phyloP scores from a whole-genome alignment of 1,139 yeast genomes.

The Meyerozyma smithsonii region DNA sequence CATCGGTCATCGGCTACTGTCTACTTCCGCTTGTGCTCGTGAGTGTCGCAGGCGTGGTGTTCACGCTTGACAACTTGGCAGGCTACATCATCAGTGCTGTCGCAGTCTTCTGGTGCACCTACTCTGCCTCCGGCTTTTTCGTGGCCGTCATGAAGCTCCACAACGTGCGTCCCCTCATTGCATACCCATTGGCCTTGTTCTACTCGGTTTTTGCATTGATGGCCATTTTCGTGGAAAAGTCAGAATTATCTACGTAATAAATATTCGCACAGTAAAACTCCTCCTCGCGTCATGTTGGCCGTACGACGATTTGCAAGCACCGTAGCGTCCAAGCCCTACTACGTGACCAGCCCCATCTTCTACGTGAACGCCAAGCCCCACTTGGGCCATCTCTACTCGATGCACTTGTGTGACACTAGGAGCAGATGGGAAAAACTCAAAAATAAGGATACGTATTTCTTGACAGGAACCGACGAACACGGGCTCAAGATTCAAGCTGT shows the following conservation, averaged over 20 bases:
- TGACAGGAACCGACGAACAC: conserved; percentile 97
- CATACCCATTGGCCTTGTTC: conserved; percentile 89
- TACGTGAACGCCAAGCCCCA: conserved; percentile 96
- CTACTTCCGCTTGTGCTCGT: conserved; percentile 82
- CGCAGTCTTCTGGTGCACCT: conserved; percentile 91
- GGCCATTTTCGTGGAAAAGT: conserved; percentile 80
- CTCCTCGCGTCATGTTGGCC: background rate
- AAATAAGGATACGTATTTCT: conserved; percentile 41
- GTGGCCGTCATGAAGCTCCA: conserved; percentile 79
- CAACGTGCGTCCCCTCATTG: conserved; percentile 85
- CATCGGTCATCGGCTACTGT: conserved; percentile 93
- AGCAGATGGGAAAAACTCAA: conserved; percentile 63
- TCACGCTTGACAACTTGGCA: conserved; percentile 62
- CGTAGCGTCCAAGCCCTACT: conserved; percentile 30
- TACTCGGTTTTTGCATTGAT: conserved; percentile 92
- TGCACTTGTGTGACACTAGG: conserved; percentile 76
- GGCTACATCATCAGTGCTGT: conserved; percentile 71
- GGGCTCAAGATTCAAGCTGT: conserved; percentile 87
- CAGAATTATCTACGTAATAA: conserved; percentile 9
- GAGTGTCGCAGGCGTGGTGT: conserved; percentile 68
- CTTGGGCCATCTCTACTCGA: conserved; percentile 86
- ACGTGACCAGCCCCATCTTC: conserved; percentile 88
- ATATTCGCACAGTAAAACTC: background rate
- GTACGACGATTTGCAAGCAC: conserved; percentile 1
- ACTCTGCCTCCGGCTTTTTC: conserved; percentile 89